Evolutionary conservation across 1,139 yeast genomes (phyloP).

Genomic region (Tardiomyces blankii): DNA sequence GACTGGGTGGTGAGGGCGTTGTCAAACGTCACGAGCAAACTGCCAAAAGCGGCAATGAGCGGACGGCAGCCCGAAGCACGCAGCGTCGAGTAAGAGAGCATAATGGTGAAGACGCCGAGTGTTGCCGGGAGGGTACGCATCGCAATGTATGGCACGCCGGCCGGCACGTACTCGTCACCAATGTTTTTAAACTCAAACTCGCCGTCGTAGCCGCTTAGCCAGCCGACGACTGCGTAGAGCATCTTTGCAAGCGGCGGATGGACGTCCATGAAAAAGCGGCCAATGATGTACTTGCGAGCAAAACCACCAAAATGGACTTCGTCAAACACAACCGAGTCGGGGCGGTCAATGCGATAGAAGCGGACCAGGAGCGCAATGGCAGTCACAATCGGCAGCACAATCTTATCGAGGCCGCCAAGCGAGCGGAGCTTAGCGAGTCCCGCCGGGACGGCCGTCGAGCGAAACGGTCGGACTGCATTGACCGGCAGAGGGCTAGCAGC

Average conservation of each 20-base stretch:
- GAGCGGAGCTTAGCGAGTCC: slow-evolving; percentile 24
- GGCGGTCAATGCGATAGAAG: slow-evolving; percentile 48
- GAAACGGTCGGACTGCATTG: slow-evolving; percentile 19
- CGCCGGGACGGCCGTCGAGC: slow-evolving; percentile 35
- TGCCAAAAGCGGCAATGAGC: slow-evolving; percentile 55
- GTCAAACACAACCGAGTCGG: slow-evolving; percentile 83
- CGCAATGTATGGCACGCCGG: slow-evolving; percentile 49
- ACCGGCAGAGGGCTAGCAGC: too few relatives aligned
- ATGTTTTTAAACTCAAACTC: slow-evolving; percentile 61
- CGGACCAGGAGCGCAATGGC: slow-evolving; percentile 47
- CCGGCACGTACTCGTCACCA: slow-evolving; percentile 41
- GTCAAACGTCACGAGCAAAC: slow-evolving; percentile 63
- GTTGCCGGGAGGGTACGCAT: slow-evolving; percentile 85
- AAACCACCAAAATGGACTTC: slow-evolving; percentile 68
- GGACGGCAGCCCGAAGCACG: slow-evolving; percentile 82
- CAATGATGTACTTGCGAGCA: slow-evolving; percentile 50
- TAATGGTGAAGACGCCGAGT: slow-evolving; percentile 70
- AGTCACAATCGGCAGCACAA: slow-evolving; percentile 38
- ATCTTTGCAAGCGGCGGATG: slow-evolving; percentile 92
- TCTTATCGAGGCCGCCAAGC: slow-evolving; percentile 15
- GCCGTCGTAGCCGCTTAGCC: slow-evolving; percentile 67
- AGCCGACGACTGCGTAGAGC: slow-evolving; percentile 69
- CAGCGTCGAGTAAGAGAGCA: slow-evolving; percentile 69
- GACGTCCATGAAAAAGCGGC: slow-evolving; percentile 83
- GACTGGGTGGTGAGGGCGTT: slow-evolving; percentile 83